Percentiles rank a stretch among this genome's conserved stretches.
Conservation (phyloP, 108 stramenopile species). For the Bacterosira constricta region DNA sequence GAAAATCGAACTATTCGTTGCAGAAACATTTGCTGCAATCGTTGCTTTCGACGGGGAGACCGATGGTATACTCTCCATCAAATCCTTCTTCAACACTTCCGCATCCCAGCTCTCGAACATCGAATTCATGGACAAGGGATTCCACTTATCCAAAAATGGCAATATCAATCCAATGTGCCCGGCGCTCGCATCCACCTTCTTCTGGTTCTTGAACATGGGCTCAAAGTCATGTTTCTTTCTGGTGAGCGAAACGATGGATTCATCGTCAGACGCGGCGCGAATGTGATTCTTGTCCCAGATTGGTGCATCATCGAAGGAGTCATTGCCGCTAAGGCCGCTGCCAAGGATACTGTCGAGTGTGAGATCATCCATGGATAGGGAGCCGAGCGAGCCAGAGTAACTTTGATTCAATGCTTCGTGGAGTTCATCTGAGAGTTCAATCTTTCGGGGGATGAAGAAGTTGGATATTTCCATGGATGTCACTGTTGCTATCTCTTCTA, state of each 20-base stretch:
- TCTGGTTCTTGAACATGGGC: neutral
- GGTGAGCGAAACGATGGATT: constrained; percentile 8
- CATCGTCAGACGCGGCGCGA: constrained; percentile 17
- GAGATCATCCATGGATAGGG: constrained; percentile 5
- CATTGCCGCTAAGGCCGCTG: neutral
- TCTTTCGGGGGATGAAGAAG: constrained; percentile 5
- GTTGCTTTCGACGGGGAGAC: too few relatives aligned
- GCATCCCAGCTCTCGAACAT: neutral
- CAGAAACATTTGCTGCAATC: neutral
- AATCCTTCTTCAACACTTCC: neutral
- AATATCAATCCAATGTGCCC: constrained; percentile 42
- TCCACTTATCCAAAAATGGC: constrained; percentile 15
- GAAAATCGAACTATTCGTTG: neutral
- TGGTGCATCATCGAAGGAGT: neutral
- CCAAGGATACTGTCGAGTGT: neutral
- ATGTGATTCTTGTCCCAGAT: constrained; percentile 1
- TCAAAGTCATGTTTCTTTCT: constrained; percentile 11
- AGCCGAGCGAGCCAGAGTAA: constrained; percentile 3
- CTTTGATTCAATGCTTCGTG: neutral
- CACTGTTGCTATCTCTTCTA: neutral
- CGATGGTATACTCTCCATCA: neutral
- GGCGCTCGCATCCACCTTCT: constrained; percentile 15
- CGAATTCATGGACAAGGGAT: neutral
- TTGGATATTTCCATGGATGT: neutral
- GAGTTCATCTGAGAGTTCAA: neutral